A percentile compares a stretch with the other conserved stretches of the same genome.
phyloP scores from a whole-genome alignment of 176 grass and related monocot species.

The Ananas comosus region DNA sequence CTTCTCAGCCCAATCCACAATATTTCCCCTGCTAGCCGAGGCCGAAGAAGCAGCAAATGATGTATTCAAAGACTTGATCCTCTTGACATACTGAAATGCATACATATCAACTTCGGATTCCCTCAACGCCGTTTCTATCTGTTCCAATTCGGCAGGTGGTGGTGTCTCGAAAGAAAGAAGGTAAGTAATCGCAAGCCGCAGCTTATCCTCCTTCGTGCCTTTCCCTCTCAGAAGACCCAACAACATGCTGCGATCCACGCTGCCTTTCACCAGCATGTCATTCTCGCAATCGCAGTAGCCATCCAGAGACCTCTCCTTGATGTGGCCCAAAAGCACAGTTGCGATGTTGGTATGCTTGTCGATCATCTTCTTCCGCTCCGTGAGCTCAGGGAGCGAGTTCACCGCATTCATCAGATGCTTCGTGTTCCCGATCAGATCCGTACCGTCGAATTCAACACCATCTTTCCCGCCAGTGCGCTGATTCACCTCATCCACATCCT shows the following conservation, averaged over 20 bases:
- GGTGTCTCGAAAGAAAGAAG: slow-evolving; percentile 74
- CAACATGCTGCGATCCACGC: slow-evolving; percentile 50
- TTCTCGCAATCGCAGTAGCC: slow-evolving; percentile 67
- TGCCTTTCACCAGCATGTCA: slow-evolving; percentile 71
- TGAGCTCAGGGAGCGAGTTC: slow-evolving; percentile 83
- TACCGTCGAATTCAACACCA: slow-evolving; percentile 84
- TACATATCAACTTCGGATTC: slow-evolving; percentile 75
- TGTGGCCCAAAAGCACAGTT: slow-evolving; percentile 62
- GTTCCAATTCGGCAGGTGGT: slow-evolving; percentile 55
- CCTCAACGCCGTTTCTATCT: slow-evolving; percentile 55
- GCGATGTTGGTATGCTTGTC: slow-evolving; percentile 94
- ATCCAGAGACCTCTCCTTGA: slow-evolving; percentile 89
- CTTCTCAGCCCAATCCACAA: slow-evolving; percentile 98
- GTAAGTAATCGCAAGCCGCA: slow-evolving; percentile 73
- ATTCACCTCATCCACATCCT: slow-evolving; percentile 92
- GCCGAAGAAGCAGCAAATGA: slow-evolving; percentile 63
- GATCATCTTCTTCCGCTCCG: slow-evolving; percentile 85
- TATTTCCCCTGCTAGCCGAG: slow-evolving; percentile 70
- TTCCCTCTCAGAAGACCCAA: slow-evolving; percentile 69
- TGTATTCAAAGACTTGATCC: slow-evolving; percentile 73
- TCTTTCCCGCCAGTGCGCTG: slow-evolving; percentile 50
- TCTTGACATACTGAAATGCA: slow-evolving; percentile 90
- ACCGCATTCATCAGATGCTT: slow-evolving; percentile 90
- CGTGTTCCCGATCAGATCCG: slow-evolving; percentile 86
- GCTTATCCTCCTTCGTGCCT: slow-evolving; percentile 85